Conservation (phyloP, 2,329 filamentous ascomycete genomes). For the Phoma sp. region DNA sequence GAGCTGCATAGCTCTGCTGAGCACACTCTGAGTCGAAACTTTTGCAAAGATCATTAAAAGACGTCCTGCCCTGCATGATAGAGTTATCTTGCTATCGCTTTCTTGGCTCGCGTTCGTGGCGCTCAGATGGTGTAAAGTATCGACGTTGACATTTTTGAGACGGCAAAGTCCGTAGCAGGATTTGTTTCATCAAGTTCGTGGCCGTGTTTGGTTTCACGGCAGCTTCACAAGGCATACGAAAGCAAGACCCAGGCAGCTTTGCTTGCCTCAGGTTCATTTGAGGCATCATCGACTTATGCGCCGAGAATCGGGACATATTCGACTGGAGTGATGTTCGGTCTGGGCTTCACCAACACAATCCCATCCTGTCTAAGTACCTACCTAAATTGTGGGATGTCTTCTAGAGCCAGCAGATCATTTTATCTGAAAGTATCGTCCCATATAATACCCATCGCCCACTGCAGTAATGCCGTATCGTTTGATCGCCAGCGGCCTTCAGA, state of each 20-base stretch:
- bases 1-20: background rate
- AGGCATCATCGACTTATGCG: background rate
- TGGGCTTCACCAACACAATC: no score
- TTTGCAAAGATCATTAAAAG: no score
- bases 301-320: background rate
- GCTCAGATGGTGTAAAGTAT: background rate
- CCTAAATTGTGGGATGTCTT: no score
- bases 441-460: no score
- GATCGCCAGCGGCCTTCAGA: no score
- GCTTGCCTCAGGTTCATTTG: conserved; percentile 13
- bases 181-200: conserved; percentile 24
- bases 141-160: background rate
- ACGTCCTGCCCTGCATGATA: no score
- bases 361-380: no score
- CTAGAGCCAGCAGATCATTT: no score
- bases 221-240: conserved; percentile 21
- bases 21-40: background rate
- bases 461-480: no score
- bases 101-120: no score
- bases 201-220: conserved; percentile 31
- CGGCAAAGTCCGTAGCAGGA: conserved; percentile 4
- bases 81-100: no score
- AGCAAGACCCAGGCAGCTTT: conserved; percentile 5
- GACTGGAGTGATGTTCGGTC: background rate
- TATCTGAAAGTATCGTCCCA: no score